Evolutionary conservation across 148 eudicot species (phyloP), one percentile per base, ranked within the genome.

Genomic region (Amaranthus palmeri): DNA sequence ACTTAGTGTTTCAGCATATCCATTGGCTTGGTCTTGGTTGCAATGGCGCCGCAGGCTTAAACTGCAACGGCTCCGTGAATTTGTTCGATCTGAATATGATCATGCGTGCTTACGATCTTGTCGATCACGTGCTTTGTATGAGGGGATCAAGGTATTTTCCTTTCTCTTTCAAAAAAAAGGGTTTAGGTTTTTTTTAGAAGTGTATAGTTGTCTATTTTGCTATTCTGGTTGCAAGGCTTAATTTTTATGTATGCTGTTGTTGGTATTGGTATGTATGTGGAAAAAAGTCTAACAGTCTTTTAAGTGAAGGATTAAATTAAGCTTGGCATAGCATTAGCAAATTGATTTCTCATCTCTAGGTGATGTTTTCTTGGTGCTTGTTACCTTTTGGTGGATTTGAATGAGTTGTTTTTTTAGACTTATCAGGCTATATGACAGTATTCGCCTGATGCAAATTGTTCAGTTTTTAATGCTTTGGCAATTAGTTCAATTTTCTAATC

Each of bases 71-170:
- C 81, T 96, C 43, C 96, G 97, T 79, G 99, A 96, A 74, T 96
- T 86, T 79, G 99, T 96, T 50, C 87, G 97, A 74, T 96, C 99
- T 73, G 99, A 96, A 78, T 92, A 96, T 83, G 96, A 96, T 75
- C 99, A 96, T 85, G 96, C 96, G 47, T 96, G 97, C 85, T 76
- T 96, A 66, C 96, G 99, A 52, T 96, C 99, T 72, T 96, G 99
- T 79, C 97, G 99, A 49, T 96, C 99, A 47, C 96, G 97, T 83
- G 97, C 99, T 69, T 88, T 95, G 18, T 95, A 91, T 81, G 99
- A 91, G 85, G 99, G 99, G 67, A 85, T 96, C 17, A 96, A 96
- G 97, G 99, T 92, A 25, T 25, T 25, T 25, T 25, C 36, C 36
- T 25, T 25, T 25, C 36, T 25, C 36, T 25, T 25, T 25, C 36